phyloP scores from a whole-genome alignment of 352 stramenopile genomes.

The Nothophytophthora sp. region DNA sequence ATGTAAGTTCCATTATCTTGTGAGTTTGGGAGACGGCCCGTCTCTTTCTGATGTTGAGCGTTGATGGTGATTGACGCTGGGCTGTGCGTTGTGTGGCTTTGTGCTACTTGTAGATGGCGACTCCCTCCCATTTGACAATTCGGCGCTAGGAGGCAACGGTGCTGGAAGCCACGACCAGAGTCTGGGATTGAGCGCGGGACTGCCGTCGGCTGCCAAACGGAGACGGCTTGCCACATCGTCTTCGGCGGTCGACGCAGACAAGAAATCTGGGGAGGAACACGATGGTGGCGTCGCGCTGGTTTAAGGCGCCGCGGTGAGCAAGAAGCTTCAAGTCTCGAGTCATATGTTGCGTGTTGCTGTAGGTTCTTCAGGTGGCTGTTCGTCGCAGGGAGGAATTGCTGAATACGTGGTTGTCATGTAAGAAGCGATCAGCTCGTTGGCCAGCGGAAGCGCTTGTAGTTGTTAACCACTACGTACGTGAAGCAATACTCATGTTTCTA shows the following conservation, averaged over 20 bases:
- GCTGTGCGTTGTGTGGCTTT: not conserved
- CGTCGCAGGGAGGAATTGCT: too few relatives aligned
- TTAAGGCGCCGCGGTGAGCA: too few relatives aligned
- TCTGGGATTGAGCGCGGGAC: conserved; percentile 6
- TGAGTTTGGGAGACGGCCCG: not conserved
- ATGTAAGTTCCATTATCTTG: conserved; percentile 21
- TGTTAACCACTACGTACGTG: too few relatives aligned
- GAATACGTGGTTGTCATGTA: too few relatives aligned
- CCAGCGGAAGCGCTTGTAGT: too few relatives aligned
- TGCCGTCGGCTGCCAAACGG: conserved; percentile 23
- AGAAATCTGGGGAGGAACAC: conserved; percentile 70
- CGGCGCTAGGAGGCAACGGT: conserved; percentile 15
- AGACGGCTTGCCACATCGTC: too few relatives aligned
- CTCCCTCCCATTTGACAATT: conserved; percentile 34
- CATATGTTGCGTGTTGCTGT: too few relatives aligned
- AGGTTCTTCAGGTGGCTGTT: too few relatives aligned
- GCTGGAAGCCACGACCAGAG: conserved; percentile 16
- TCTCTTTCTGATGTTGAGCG: not conserved
- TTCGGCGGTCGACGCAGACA: conserved; percentile 49
- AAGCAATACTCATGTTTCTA: too few relatives aligned
- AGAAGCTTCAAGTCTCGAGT: too few relatives aligned
- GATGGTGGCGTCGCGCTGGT: too few relatives aligned
- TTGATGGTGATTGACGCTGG: not conserved
- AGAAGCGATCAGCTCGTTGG: too few relatives aligned
- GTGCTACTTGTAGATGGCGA: conserved; percentile 29